A percentile compares a stretch with the other conserved stretches of the same genome.
These are phyloP conservation scores for Zygosaccharomyces kombuchaensis DNA, from an alignment of 805 yeast genomes.

Conservation along the genomic window DNA sequence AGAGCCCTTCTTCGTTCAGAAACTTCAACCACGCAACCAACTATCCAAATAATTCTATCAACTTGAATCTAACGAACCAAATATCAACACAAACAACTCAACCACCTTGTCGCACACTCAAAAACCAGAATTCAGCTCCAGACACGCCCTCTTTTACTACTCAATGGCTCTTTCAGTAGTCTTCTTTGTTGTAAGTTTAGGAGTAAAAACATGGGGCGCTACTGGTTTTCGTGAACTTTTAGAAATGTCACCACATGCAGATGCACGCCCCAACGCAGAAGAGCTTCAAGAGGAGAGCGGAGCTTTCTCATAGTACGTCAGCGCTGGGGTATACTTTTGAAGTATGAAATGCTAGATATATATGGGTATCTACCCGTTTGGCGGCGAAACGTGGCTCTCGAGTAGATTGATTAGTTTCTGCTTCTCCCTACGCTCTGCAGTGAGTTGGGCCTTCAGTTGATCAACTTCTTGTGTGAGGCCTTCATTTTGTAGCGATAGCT, in stretches of 20 bases:
- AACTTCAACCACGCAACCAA: slow-evolving; percentile 1
- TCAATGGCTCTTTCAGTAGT: neutral
- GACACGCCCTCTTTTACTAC: neutral
- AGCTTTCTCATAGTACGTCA: neutral
- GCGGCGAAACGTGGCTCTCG: slow-evolving; percentile 29
- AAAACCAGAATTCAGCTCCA: neutral
- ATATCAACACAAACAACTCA: neutral
- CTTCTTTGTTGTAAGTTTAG: slow-evolving; percentile 1
- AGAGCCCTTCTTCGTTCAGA: neutral
- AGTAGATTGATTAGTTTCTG: slow-evolving; percentile 50
- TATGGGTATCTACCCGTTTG: neutral
- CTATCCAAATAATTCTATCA: neutral
- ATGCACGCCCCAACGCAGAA: neutral
- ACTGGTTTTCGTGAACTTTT: neutral
- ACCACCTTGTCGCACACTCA: neutral
- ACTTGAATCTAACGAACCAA: neutral
- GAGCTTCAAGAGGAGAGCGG: neutral
- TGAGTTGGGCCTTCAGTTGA: slow-evolving; percentile 44
- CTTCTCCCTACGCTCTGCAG: slow-evolving; percentile 54
- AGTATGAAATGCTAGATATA: neutral
- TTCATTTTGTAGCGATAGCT: slow-evolving; percentile 41
- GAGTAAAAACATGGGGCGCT: slow-evolving; percentile 7
- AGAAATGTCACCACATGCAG: neutral
- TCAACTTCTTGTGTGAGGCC: slow-evolving; percentile 49
- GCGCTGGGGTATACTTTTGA: neutral